Base-by-base conservation (phyloP, 192 early-diverging fungal species). In the Diversispora epigaea region DNA sequence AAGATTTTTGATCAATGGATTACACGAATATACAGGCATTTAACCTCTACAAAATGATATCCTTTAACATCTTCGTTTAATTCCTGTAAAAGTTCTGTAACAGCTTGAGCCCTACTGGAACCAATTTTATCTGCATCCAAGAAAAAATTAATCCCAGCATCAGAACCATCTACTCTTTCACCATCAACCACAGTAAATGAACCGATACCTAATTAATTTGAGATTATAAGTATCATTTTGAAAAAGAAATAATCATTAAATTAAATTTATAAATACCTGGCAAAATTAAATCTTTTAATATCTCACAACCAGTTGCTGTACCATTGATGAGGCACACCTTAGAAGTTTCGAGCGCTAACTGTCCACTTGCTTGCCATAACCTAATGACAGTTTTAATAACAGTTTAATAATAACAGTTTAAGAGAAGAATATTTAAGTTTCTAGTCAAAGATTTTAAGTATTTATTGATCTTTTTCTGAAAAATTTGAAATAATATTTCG, bases 281-380 rank as follows among this genome's bases (percentile, higher is more conserved):
- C 65, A 99, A 86, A 62, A 98, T 89, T 39, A 99, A 86, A 78
- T 99, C 97, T 80, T 99, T 99, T 54, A 99, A 85, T 32, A 90
- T 87, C 79, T 99, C 97, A 46, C 94, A 91, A 4, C 93, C 96
- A 15, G 91, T 89, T 1, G 93, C 91, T 14, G 91, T 88, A 25
- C 87, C 95, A 76, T 95, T 92, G 58, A 99, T 71, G 19, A 97
- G 86, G 52, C 93, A 93, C 39, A 99, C 88, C 22, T 88, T 88
- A 10, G 97, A 87, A 47, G 77, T 77, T 77, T 98, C 95, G 25
- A 99, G 88, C 0, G 92, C 92, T 4, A 85, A 79, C 80, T 99
- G 97, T 15, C 97, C 97, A 78, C 88, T 90, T 41, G 88, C 89
- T 44, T 93, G 90, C 97, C 97, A 99, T n/a, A 99, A 87, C 72